phyloP scores from a whole-genome alignment of 495 filamentous ascomycete genomes.

The Delitschia confertaspora region DNA sequence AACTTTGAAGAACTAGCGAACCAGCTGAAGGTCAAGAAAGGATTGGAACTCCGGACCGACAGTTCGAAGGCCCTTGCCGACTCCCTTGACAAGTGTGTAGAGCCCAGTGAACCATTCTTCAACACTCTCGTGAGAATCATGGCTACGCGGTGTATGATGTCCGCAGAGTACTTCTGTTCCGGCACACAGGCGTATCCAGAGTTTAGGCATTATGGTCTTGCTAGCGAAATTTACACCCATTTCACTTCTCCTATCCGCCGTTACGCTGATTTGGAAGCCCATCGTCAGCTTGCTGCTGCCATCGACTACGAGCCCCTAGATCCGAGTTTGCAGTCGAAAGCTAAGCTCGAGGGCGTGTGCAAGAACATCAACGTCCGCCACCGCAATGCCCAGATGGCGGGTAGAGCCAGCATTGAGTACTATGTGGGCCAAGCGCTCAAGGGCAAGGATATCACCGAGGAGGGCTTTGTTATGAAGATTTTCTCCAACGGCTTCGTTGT shows the following conservation, averaged over 20 bases:
- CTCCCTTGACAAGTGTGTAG: conserved; percentile 76
- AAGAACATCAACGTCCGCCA: conserved; percentile 97
- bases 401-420: conserved; percentile 86
- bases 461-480: conserved; percentile 91
- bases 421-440: conserved; percentile 95
- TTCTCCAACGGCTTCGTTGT: conserved; percentile 96
- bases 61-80: conserved; percentile 85
- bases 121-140: conserved; percentile 96
- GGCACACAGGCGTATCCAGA: conserved; percentile 87
- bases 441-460: conserved; percentile 70
- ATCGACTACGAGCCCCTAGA: conserved; percentile 84
- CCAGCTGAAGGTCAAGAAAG: conserved; percentile 77
- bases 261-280: conserved; percentile 88
- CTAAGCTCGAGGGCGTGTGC: conserved; percentile 84
- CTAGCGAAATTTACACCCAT: conserved; percentile 94
- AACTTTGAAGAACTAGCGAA: conserved; percentile 92
- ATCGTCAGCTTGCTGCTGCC: conserved; percentile 88
- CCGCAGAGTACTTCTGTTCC: conserved; percentile 93
- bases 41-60: conserved; percentile 67
- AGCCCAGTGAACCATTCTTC: conserved; percentile 85
- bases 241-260: conserved; percentile 96
- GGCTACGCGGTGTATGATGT: conserved; percentile 98
- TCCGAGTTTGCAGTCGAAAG: conserved; percentile 62
- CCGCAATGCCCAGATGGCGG: conserved; percentile 91
- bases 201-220: conserved; percentile 93